These are phyloP conservation scores for Linaria vulgaris DNA, from an alignment of 257 asterid species.

Conservation along the genomic window DNA sequence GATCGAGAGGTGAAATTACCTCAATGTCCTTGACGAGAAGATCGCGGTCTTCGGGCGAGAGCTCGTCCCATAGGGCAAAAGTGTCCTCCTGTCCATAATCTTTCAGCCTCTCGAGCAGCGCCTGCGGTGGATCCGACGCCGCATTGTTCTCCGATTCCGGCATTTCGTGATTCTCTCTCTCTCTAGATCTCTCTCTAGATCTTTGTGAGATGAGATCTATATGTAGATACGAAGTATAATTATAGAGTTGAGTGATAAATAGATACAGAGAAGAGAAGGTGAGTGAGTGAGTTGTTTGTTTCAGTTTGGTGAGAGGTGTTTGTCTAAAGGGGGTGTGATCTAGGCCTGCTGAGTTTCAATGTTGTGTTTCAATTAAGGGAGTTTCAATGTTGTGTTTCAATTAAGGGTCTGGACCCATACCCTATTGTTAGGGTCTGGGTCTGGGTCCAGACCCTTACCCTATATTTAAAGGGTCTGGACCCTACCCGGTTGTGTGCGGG, in stretches of 20 bases:
- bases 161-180: slow-evolving; percentile 20
- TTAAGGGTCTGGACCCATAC: too few relatives aligned
- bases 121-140: slow-evolving; percentile 56
- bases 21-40: slow-evolving; percentile 80
- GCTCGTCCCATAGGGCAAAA: slow-evolving; percentile 86
- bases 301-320: slow-evolving; percentile 45
- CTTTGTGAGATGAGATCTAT: slow-evolving; percentile 42
- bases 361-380: too few relatives aligned
- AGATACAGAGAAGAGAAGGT: neutral
- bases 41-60: slow-evolving; percentile 68
- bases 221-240: slow-evolving; percentile 1
- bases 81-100: slow-evolving; percentile 95
- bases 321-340: too few relatives aligned
- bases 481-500: too few relatives aligned
- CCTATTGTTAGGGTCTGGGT: too few relatives aligned
- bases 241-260: slow-evolving; percentile 18
- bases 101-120: slow-evolving; percentile 88
- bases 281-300: slow-evolving; percentile 10
- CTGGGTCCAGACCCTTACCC: too few relatives aligned
- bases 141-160: slow-evolving; percentile 35
- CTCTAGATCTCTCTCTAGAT: slow-evolving; percentile 50
- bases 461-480: too few relatives aligned
- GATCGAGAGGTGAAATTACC: slow-evolving; percentile 33
- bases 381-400: too few relatives aligned
- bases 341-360: too few relatives aligned